phyloP scores from a whole-genome alignment of 805 yeast species.

The Wickerhamiella azyma region DNA sequence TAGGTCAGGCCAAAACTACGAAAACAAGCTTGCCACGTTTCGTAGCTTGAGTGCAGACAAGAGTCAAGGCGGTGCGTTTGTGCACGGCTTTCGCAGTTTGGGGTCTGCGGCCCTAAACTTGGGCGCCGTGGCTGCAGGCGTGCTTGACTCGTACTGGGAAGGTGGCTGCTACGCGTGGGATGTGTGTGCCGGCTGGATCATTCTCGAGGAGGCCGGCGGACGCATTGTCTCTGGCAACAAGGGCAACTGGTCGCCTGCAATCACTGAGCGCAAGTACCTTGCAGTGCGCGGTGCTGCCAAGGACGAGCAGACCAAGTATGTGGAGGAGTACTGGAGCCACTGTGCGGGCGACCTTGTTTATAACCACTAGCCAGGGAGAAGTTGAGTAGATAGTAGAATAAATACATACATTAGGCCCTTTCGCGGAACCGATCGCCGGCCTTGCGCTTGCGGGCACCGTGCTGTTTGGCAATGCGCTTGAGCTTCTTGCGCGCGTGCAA shows the following conservation, averaged over 20 bases:
- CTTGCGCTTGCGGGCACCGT: constrained; percentile 4
- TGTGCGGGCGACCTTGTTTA: constrained; percentile 35
- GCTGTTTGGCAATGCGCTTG: not conserved
- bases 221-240: constrained; percentile 40
- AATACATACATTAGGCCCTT: not conserved
- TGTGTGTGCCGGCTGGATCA: constrained; percentile 56
- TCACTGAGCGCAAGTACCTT: constrained; percentile 40
- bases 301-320: constrained; percentile 32
- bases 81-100: constrained; percentile 47
- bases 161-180: constrained; percentile 63
- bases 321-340: constrained; percentile 38
- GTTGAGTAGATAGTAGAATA: not conserved
- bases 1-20: constrained; percentile 38
- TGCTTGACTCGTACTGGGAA: constrained; percentile 51
- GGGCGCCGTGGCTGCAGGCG: constrained; percentile 45
- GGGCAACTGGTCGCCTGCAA: constrained; percentile 34
- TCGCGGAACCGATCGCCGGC: not conserved
- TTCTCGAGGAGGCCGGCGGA: constrained; percentile 48
- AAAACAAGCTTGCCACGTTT: constrained; percentile 37
- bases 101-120: constrained; percentile 57
- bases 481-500: constrained; percentile 59
- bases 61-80: constrained; percentile 39
- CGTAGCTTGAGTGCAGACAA: constrained; percentile 30
- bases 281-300: constrained; percentile 43
- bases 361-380: constrained; percentile 11